Evolutionary conservation across 371 early-diverging fungal species (phyloP).

Genomic region (Thermomucor indicae-seudaticae): DNA sequence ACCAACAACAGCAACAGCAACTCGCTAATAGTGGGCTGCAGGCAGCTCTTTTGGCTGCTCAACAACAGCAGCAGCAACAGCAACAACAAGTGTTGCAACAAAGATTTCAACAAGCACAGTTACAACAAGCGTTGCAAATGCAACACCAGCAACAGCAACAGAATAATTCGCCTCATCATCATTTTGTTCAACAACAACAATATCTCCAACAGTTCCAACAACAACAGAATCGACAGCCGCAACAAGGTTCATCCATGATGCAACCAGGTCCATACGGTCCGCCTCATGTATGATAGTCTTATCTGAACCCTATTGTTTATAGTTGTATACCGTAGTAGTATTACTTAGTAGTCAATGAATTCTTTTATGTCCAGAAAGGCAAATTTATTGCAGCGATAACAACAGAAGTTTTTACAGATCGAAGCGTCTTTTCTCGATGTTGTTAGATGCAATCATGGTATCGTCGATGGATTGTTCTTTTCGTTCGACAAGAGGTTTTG

Average conservation of each 20-base stretch:
- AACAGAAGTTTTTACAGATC: no score
- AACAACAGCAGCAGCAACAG: conserved; percentile 15
- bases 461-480: no score
- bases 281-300: conserved; percentile 2
- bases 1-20: conserved; percentile 8
- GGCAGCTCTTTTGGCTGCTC: conserved; percentile 12
- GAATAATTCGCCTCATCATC: conserved; percentile 6
- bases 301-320: neutral
- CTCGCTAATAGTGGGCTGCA: conserved; percentile 5
- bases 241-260: conserved; percentile 2
- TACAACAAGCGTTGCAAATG: conserved; percentile 12
- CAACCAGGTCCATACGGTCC: conserved; percentile 4
- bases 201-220: conserved; percentile 14
- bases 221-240: conserved; percentile 1
- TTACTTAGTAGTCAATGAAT: no score
- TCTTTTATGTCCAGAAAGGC: no score
- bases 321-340: no score
- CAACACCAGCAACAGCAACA: conserved; percentile 14
- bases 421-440: no score
- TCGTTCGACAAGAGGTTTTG: no score
- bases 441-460: no score
- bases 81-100: conserved; percentile 16
- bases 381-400: no score
- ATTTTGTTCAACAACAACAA: conserved; percentile 8
- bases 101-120: conserved; percentile 12